phyloP scores from a whole-genome alignment of 805 yeast species.

The Lipomyces sp. region DNA sequence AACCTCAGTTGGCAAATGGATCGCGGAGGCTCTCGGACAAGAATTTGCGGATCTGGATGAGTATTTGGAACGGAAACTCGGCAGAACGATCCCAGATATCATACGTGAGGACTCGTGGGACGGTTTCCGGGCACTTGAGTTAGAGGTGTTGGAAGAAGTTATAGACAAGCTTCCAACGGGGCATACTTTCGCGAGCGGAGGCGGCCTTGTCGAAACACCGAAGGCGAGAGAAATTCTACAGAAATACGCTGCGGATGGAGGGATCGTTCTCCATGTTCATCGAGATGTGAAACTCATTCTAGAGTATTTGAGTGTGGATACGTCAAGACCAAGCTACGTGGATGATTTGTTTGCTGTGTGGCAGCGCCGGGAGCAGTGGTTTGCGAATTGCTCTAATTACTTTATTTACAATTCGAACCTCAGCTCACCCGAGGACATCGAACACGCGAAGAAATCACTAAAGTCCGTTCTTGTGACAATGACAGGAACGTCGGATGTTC shows the following conservation, averaged over 20 bases:
- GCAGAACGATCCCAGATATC: slow-evolving; percentile 39
- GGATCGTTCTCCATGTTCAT: slow-evolving; percentile 86
- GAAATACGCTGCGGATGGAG: slow-evolving; percentile 53
- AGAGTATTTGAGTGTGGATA: slow-evolving; percentile 67
- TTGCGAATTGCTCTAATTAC: slow-evolving; percentile 73
- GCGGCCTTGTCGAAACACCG: slow-evolving; percentile 83
- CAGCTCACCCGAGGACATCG: slow-evolving; percentile 32
- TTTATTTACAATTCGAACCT: slow-evolving; percentile 77
- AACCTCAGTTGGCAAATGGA: slow-evolving; percentile 77
- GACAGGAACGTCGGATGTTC: slow-evolving; percentile 49
- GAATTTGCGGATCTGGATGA: slow-evolving; percentile 72
- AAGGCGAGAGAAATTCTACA: slow-evolving; percentile 64
- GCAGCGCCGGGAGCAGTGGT: slow-evolving; percentile 75
- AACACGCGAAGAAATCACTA: slow-evolving; percentile 39
- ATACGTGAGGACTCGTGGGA: slow-evolving; percentile 83
- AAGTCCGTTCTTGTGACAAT: slow-evolving; percentile 55
- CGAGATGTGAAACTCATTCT: slow-evolving; percentile 81
- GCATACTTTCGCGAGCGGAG: slow-evolving; percentile 87
- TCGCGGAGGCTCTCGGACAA: slow-evolving; percentile 66
- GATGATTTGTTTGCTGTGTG: slow-evolving; percentile 82
- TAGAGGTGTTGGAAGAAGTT: slow-evolving; percentile 51
- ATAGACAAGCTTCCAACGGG: slow-evolving; percentile 47
- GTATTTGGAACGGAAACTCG: slow-evolving; percentile 55
- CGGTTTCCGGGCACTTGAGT: slow-evolving; percentile 70
- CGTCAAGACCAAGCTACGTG: slow-evolving; percentile 80